Evolutionary conservation across 257 asterid species (phyloP), one percentile per base, ranked within the genome.

Genomic region (Nicotiana noctiflora): DNA sequence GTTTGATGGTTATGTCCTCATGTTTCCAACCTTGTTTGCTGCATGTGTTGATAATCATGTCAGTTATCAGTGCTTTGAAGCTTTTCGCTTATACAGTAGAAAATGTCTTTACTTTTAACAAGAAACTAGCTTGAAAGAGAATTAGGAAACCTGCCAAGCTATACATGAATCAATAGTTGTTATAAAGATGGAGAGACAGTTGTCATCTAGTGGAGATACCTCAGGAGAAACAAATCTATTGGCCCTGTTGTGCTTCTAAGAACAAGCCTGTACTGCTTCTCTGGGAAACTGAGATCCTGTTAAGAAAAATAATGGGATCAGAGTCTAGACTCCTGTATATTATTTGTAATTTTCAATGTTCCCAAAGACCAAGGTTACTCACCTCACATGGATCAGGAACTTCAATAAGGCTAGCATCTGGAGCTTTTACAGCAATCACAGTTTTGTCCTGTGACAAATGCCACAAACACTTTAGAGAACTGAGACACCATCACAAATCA

Each of bases 341-440:
- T 65, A 37, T 76, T 23, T 23, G 40, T 14, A 59, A 46, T 44
- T 67, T 2, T 37, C 68, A 74, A 37, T 37, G 51, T 34, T 77
- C 37, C 17, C 70, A 13, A 77, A 37, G 23, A 46, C 57, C 66
- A 64, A 64, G 70, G 81, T 14, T 44, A 88, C 90, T 72, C 51
- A 91, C 98, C 87, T 86, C 94, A 82, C 90, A 90, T 52, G 98
- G 98, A 84, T 91, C 96, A 29, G 95, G 97, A 68, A 94, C 97
- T 90, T 85, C 92, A 56, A 91, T 49, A 61, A 81, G 72, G 88
- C 95, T 94, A 49, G 95, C 97, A 84, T 83, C 91, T 21, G 98
- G 97, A 84, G 98, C 94, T 88, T 94, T 86, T 65, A 94, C 40
- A 46, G 91, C 92, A 60, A 94, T 87, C 27, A 88, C 86, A 79